Base-by-base conservation (phyloP, 495 filamentous ascomycete genomes). In the Neurospora sp. region DNA sequence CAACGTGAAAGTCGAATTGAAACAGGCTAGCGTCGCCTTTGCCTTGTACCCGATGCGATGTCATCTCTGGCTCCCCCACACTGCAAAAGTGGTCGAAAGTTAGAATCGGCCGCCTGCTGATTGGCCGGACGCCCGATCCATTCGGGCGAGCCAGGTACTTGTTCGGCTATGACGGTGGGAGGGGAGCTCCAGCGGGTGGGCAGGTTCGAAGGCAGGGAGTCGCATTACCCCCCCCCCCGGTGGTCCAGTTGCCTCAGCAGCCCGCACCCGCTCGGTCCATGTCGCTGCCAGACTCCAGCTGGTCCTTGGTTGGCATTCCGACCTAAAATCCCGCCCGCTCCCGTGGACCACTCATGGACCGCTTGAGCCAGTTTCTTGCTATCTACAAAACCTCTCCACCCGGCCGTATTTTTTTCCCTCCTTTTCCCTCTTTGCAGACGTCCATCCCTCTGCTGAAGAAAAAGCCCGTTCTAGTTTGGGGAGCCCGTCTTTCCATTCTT, bases 131-230 rank as follows among this genome's bases (percentile, higher is more conserved):
- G 45, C 37, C 69, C 70, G 37, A 75, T 72, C 78, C 78, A 78
- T 76, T 71, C 72, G 75, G 73, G 75, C 73, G 73, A 79, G 53
- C 53, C 53, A 61, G 77, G 74, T 74, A 74, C 77, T 78, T 77
- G 75, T 75, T 80, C 79, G 79, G 79, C 79, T 78, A 80, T 79
- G 76, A 79, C 78, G 78, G 78, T 80, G 76, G 78, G 71, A 74
- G 77, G 53, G 75, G 72, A 77, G 76, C 74, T 75, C 77, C 70
- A 72, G 65, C 45, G 20, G 45, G 45, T 53, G 45, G 45, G 45
- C 45, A 53, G 53, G 53, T 31, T 61, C 14, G 6, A 61, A 61
- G 53, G 27, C 7, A 65, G 53, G 27, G 27, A 65, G 53, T 65
- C 14, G 53, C 53, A 18, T 65, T 65, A 65, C 53, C 53, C 53